Base-by-base conservation (phyloP, 345 rosid species). In the Moringa oleifera region DNA sequence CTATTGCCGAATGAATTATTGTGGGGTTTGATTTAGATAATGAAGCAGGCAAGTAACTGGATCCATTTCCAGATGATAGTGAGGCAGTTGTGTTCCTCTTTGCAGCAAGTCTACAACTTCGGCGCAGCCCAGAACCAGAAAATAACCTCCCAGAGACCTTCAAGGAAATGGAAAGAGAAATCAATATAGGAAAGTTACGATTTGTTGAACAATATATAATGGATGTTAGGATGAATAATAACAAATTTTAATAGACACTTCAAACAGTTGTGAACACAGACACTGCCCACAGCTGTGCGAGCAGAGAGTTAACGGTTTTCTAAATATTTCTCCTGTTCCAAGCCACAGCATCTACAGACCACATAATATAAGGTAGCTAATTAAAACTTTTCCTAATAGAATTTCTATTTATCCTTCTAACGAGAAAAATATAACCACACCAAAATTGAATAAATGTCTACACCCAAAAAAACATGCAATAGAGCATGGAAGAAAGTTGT, bases 21-120 rank as follows among this genome's bases (percentile, higher is more conserved):
- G 55, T 68, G 57, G 78, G 76, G 71, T 80, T 90, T 62, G 73
- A 62, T 61, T 74, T 74, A 23, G 67, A 62, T 61, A 74, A 71
- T 61, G 74, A 70, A 57, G 54, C 62, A 41, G 51, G 66, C 33
- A 71, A 59, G 55, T 20, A 47, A 63, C 62, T 71, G 51, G 73
- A 68, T 59, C 87, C 93, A 75, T 80, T 80, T 71, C 72, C 89
- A 46, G 67, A 68, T 54, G 70, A 71, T 69, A 74, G 53, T 37
- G 80, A 61, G 63, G 75, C 62, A 65, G 65, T 77, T 33, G 71
- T 19, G 67, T 82, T 82, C 70, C 77, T 75, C 77, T 60, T 69
- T 24, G 80, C 81, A 71, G 91, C 89, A 71, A 90, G 84, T 73
- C 92, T 85, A 41, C 90, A 80, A 78, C 94, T 86, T 64, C 96